Percentiles rank a stretch among this genome's conserved stretches.
These are phyloP conservation scores for Collariella sp. DNA, from an alignment of 495 filamentous ascomycete species.

Conservation along the genomic window DNA sequence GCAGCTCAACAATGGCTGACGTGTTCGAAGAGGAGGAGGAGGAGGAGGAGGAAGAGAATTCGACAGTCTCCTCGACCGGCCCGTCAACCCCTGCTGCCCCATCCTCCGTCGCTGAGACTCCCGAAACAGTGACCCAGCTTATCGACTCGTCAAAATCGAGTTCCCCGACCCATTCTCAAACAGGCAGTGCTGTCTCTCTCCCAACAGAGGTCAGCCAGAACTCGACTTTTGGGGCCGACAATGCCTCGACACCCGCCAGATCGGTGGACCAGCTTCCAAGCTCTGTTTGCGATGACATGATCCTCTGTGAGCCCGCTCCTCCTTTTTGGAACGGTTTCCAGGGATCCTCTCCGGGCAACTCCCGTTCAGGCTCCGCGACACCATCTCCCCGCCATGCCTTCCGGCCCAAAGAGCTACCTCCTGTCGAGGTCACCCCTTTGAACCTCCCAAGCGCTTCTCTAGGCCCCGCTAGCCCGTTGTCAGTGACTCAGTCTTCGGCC, in stretches of 20 bases:
- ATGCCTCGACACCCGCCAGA: neutral
- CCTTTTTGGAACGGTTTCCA: neutral
- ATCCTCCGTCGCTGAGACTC: constrained; percentile 10
- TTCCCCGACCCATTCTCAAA: neutral
- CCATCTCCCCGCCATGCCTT: constrained; percentile 48
- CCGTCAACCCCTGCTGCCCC: constrained; percentile 24
- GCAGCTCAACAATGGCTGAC: constrained; percentile 68
- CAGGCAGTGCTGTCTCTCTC: neutral
- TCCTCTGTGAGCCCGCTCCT: neutral
- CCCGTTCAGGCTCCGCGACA: constrained; percentile 43
- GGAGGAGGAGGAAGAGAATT: constrained; percentile 50
- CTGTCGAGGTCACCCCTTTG: constrained; percentile 40
- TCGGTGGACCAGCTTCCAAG: neutral
- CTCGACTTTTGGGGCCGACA: neutral
- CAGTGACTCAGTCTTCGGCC: constrained; percentile 44
- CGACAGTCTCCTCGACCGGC: constrained; percentile 17
- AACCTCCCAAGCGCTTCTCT: constrained; percentile 37
- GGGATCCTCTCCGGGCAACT: neutral
- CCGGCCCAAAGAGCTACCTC: constrained; percentile 48
- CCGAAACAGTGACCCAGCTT: neutral
- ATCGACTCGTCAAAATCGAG: neutral
- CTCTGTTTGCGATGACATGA: neutral
- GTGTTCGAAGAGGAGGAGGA: constrained; percentile 97
- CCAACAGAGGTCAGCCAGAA: neutral
- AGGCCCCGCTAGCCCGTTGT: constrained; percentile 46